These are phyloP conservation scores for Neurospora sp. DNA, from an alignment of 495 filamentous ascomycete species.

Conservation along the genomic window DNA sequence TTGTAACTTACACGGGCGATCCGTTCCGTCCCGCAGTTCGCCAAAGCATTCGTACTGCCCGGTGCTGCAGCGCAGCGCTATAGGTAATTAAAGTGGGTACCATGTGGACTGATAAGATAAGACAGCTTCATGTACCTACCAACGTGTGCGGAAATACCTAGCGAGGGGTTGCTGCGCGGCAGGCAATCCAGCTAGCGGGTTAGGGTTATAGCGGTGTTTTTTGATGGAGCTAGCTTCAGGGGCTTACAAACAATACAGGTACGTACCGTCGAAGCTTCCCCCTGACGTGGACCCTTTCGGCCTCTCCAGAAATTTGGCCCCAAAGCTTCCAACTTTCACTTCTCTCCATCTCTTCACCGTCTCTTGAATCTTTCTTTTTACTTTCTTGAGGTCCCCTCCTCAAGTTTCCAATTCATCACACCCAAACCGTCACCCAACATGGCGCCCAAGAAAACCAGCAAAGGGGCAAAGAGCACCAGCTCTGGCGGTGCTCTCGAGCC, in stretches of 20 bases:
- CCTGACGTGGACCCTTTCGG: background rate
- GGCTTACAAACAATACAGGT: background rate
- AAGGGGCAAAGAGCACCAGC: background rate
- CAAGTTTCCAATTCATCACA: background rate
- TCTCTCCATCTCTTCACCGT: background rate
- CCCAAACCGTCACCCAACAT: constrained; percentile 3
- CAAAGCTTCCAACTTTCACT: background rate
- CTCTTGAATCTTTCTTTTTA: background rate
- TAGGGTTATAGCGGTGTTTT: background rate
- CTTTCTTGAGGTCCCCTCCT: background rate
- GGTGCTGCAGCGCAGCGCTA: background rate
- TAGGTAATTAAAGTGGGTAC: background rate
- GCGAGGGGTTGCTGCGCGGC: background rate
- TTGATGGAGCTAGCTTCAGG: background rate
- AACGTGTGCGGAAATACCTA: background rate
- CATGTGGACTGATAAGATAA: background rate
- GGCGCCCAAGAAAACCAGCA: constrained; percentile 16
- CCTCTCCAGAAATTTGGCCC: background rate
- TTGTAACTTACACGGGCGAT: background rate
- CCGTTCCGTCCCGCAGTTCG: background rate
- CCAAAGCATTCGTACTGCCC: background rate
- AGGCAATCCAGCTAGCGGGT: background rate
- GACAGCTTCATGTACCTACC: background rate
- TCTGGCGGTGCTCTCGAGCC: constrained; percentile 28
- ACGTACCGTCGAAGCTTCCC: background rate